Conservation (phyloP, 768 basidiomycete species). For the Amanita molliuscula region DNA sequence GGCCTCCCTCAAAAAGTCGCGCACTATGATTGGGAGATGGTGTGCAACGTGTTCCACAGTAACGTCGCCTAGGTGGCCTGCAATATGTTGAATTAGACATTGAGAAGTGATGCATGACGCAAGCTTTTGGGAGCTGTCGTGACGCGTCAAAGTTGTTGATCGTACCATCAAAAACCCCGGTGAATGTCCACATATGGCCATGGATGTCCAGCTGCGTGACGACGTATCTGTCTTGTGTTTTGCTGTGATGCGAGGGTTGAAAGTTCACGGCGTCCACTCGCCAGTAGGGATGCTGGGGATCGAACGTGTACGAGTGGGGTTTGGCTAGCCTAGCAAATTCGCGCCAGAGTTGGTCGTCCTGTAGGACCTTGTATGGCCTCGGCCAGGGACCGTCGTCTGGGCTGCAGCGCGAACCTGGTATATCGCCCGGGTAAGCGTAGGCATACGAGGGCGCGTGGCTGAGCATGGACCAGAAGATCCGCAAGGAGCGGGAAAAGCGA, state of each 20-base stretch:
- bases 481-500: slow-evolving; percentile 9
- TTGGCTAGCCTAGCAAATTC: slow-evolving; percentile 40
- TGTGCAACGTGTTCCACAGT: slow-evolving; percentile 61
- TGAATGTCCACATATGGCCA: slow-evolving; percentile 52
- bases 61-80: slow-evolving; percentile 61
- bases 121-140: background rate
- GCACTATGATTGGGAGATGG: slow-evolving; percentile 59
- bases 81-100: background rate
- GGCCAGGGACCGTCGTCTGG: slow-evolving; percentile 63
- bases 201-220: slow-evolving; percentile 45
- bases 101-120: background rate
- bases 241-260: slow-evolving; percentile 44
- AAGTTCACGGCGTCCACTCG: slow-evolving; percentile 57
- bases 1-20: slow-evolving; percentile 41
- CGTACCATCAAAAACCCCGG: slow-evolving; percentile 64
- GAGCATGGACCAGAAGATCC: slow-evolving; percentile 24
- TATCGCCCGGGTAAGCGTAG: slow-evolving; percentile 49
- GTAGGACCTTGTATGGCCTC: slow-evolving; percentile 41
- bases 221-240: slow-evolving; percentile 57
- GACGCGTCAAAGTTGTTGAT: background rate
- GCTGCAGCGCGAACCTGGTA: slow-evolving; percentile 50
- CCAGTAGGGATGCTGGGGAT: slow-evolving; percentile 23
- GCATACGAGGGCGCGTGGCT: slow-evolving; percentile 24
- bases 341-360: slow-evolving; percentile 41
- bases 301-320: slow-evolving; percentile 29